Base-by-base conservation (phyloP, 306 rosid genomes). In the Cucurbita maxima region DNA sequence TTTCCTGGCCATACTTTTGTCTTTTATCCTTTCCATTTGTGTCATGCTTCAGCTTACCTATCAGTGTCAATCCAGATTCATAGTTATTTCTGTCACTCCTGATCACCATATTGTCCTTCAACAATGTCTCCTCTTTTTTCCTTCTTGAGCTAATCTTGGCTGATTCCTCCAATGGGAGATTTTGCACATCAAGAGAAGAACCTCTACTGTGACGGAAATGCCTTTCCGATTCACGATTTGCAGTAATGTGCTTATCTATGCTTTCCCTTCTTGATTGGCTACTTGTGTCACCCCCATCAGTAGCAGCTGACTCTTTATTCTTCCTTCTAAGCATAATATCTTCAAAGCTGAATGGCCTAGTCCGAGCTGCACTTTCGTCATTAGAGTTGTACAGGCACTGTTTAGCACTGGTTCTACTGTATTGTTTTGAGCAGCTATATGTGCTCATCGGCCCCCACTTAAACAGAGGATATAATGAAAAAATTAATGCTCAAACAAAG, bases 311-410 rank as follows among this genome's bases (percentile, higher is more conserved):
- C 71, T 81, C 84, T 76, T 82, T 91, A 72, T 78, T 80, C 77
- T 72, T 83, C 74, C 99, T 88, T 83, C 89, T 83, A 77, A 66
- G 77, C 96, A 94, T 85, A 76, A 89, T 91, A 80, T 94, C 96
- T 72, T 89, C 91, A 64, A 82, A 80, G 83, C 92, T 88, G 66
- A 86, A 75, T 40, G 99, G 96, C 89, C 99, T 86, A 59, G 99
- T 94, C 66, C 92, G 87, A 77, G 99, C 97, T 37, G 99, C 88
- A 85, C 86, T 88, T 68, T 80, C 95, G 74, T 87, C 91, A 71
- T 79, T 86, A 71, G 51, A 43, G 51, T 78, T 74, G 81, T 59
- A 74, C 76, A 37, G 61, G 56, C 86, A 80, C 77, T 62, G 78
- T 78, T 66, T 14, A 45, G 78, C 60, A 72, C 74, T 75, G 52